These are phyloP conservation scores for Heritiera fomes DNA, from an alignment of 345 rosid genomes.

Conservation along the genomic window DNA sequence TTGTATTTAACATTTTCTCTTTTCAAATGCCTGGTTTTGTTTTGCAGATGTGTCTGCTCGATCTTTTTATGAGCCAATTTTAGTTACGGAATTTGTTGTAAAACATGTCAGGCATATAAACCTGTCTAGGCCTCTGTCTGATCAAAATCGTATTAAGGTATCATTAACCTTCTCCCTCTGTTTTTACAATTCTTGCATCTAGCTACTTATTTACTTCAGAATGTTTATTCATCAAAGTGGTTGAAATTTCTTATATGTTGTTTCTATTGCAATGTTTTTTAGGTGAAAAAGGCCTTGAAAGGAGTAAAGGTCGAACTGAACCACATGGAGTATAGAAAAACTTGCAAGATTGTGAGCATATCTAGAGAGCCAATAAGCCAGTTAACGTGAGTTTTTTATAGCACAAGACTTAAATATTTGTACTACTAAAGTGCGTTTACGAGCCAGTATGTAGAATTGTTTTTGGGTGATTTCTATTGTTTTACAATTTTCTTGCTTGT, in stretches of 20 bases:
- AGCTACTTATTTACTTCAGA: background rate
- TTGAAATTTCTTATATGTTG: no score
- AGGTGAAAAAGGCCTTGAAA: conserved; percentile 62
- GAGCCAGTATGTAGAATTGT: background rate
- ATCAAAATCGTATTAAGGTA: conserved; percentile 64
- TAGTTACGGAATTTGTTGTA: conserved; percentile 47
- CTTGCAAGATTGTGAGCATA: conserved; percentile 50
- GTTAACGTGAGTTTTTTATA: conserved; percentile 43
- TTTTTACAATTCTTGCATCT: background rate
- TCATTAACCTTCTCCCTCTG: background rate
- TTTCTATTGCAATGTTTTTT: background rate
- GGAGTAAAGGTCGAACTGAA: conserved; percentile 46
- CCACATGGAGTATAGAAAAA: conserved; percentile 28
- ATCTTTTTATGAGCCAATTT: conserved; percentile 64
- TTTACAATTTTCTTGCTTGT: background rate
- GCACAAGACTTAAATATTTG: background rate
- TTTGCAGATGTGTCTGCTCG: conserved; percentile 73
- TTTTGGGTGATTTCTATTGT: background rate
- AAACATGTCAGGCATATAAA: conserved; percentile 39
- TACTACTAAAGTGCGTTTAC: background rate
- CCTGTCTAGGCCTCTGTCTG: conserved; percentile 43
- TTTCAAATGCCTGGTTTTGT: background rate
- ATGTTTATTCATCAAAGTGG: background rate
- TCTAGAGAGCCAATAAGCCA: conserved; percentile 46
- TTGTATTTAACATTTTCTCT: background rate